Percentiles rank a stretch among this genome's conserved stretches.
Conservation (phyloP, 177 flowering plant species). For the Tripterygium wilfordii region DNA sequence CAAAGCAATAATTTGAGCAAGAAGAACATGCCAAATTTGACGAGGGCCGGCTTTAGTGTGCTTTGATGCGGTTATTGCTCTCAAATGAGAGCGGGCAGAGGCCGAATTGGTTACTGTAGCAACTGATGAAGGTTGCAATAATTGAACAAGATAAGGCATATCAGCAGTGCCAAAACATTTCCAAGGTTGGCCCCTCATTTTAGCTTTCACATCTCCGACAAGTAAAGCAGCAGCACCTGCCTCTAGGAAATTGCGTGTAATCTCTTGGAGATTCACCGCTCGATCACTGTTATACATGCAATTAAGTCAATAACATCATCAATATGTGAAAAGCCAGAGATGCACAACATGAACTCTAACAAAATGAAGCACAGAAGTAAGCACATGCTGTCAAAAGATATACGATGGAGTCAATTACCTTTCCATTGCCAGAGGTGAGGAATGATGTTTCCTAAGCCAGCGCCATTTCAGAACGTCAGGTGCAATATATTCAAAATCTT, state of each 20-base stretch:
- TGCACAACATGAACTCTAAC: too few species aligned
- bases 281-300: slow-evolving; percentile 54
- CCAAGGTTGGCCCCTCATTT: slow-evolving; percentile 66
- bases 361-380: too few species aligned
- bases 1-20: slow-evolving; percentile 7
- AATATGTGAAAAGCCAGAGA: too few species aligned
- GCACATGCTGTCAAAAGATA: too few species aligned
- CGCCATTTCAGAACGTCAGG: slow-evolving; percentile 84
- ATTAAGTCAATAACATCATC: too few species aligned
- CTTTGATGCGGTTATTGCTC: slow-evolving; percentile 86
- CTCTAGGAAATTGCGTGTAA: slow-evolving; percentile 66
- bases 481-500: slow-evolving; percentile 52
- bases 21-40: slow-evolving; percentile 67
- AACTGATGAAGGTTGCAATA: slow-evolving; percentile 78
- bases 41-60: slow-evolving; percentile 69
- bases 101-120: slow-evolving; percentile 65
- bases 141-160: slow-evolving; percentile 69
- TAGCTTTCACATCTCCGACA: slow-evolving; percentile 79
- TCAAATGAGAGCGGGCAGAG: slow-evolving; percentile 76
- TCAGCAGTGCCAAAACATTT: slow-evolving; percentile 42
- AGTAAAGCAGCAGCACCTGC: slow-evolving; percentile 96
- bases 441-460: slow-evolving; percentile 62
- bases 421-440: slow-evolving; percentile 29
- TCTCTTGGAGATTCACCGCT: slow-evolving; percentile 43
- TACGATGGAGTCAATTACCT: slow-evolving; percentile 53